These are phyloP conservation scores for Cladophialophora psammophila DNA, from an alignment of 2,329 filamentous ascomycete genomes.

Conservation along the genomic window DNA sequence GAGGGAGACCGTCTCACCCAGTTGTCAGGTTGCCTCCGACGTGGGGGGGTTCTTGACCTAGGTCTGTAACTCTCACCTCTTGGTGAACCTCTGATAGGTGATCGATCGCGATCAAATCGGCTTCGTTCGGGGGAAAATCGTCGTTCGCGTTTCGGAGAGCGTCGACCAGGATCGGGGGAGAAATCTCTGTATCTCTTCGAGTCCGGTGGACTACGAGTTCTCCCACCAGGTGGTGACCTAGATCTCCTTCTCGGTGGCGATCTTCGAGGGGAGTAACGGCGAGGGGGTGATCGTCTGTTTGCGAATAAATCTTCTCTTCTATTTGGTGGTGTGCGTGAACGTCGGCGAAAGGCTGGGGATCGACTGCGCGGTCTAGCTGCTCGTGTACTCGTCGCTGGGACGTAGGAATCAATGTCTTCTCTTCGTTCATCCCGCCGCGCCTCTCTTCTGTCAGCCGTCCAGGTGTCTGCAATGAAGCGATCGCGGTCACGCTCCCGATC, in stretches of 20 bases:
- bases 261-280: slow-evolving; percentile 52
- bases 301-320: slow-evolving; percentile 48
- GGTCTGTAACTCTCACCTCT: slow-evolving; percentile 52
- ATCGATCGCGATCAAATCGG: slow-evolving; percentile 43
- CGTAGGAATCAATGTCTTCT: slow-evolving; percentile 41
- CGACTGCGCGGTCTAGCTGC: slow-evolving; percentile 47
- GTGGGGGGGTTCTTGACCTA: slow-evolving; percentile 58
- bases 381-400: slow-evolving; percentile 37
- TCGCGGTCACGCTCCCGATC: slow-evolving; percentile 29
- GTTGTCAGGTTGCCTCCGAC: slow-evolving; percentile 57
- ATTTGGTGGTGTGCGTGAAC: slow-evolving; percentile 53
- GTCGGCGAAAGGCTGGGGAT: slow-evolving; percentile 51
- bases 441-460: slow-evolving; percentile 36
- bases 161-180: slow-evolving; percentile 44
- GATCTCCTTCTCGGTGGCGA: slow-evolving; percentile 51
- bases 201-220: slow-evolving; percentile 45
- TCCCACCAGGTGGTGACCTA: slow-evolving; percentile 48
- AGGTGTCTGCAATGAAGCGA: slow-evolving; percentile 33
- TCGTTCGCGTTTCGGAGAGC: slow-evolving; percentile 48
- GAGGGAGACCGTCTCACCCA: slow-evolving; percentile 65
- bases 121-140: slow-evolving; percentile 43
- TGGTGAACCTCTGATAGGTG: slow-evolving; percentile 36
- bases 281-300: slow-evolving; percentile 49
- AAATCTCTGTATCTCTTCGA: slow-evolving; percentile 48
- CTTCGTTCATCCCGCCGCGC: slow-evolving; percentile 37